Conservation (phyloP, 2,329 filamentous ascomycete species). For the Dothistroma pini region DNA sequence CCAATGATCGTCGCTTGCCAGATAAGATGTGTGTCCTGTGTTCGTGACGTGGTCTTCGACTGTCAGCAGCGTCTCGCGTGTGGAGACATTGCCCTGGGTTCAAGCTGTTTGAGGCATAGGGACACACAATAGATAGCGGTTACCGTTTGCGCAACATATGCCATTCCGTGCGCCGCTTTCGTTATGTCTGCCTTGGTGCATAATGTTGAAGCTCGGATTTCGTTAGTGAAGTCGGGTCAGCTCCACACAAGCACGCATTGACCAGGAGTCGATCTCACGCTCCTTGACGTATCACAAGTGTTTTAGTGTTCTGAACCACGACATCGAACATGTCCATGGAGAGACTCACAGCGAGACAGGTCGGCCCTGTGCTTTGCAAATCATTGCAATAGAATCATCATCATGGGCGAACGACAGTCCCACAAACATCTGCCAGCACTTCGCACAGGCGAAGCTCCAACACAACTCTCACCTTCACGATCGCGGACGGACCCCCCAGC, state of each 20-base stretch:
- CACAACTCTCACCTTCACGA: slow-evolving; percentile 18
- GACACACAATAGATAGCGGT: too few relatives aligned
- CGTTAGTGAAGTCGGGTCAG: neutral
- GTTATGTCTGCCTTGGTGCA: too few relatives aligned
- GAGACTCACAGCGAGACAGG: neutral
- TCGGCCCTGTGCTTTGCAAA: neutral
- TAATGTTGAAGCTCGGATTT: too few relatives aligned
- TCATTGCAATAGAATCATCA: neutral
- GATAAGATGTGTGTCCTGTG: too few relatives aligned
- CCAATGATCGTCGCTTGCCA: neutral
- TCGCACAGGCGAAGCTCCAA: slow-evolving; percentile 10
- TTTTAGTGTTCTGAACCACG: neutral
- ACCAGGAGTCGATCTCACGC: neutral
- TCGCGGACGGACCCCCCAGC: slow-evolving; percentile 21
- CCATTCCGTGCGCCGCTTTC: too few relatives aligned
- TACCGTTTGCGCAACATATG: too few relatives aligned
- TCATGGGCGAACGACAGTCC: neutral
- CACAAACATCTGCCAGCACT: slow-evolving; percentile 20
- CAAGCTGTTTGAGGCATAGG: too few relatives aligned
- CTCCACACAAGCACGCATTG: neutral
- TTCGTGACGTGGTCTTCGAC: too few relatives aligned
- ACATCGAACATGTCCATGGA: neutral
- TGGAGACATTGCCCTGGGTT: too few relatives aligned
- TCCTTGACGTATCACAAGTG: neutral
- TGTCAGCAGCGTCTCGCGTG: too few relatives aligned